Evolutionary conservation across 805 yeast genomes (phyloP), one percentile per base, ranked within the genome.

Genomic region (Wickerhamomyces strasburgensis): DNA sequence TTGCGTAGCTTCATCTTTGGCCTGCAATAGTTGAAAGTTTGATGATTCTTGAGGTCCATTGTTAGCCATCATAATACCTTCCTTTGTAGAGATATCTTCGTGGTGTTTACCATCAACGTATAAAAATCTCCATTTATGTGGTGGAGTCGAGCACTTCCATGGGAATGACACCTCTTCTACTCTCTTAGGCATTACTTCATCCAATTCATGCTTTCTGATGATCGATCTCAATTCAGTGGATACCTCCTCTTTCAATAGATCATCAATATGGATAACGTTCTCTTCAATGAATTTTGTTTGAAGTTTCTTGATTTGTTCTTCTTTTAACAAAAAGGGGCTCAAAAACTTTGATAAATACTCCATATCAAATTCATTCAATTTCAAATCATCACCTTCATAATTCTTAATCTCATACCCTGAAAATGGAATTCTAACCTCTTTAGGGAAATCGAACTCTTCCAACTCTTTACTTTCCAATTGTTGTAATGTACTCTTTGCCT

Each of bases 141-240:
- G 93, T 7, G 98, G 98, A 33, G 83, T 74, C 1, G 97, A 93
- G 28, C 88, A 69, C 44, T 82, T 80, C 98, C 98, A 93, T 6
- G 96, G 96, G 33, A 58, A 65, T 8, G 55, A 36, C 1, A 84
- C 74, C 19, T 84, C 84, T 2, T 57, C 49, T 11, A 80, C 69
- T 1, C 52, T 59, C 25, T 62, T 61, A 5, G 96, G 95, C 54
- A 78, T 73, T 21, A 65, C 60, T 35, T 67, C 69, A 32, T 82
- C 75, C 14, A 87, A 65, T 52, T 85, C 96, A 5, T 65, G 65
- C 14, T 61, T 58, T 49, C 82, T 70, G 34, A 84, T 68, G 6
- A 63, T 50, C 11, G 63, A 61, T 33, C 68, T 66, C 41, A 87
- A 60, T 0, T 49, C 39, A 0, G 47, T 48, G 2, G 88, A 72